phyloP scores from a whole-genome alignment of 1,284 basidiomycete genomes.

The Fomes fomentarius region DNA sequence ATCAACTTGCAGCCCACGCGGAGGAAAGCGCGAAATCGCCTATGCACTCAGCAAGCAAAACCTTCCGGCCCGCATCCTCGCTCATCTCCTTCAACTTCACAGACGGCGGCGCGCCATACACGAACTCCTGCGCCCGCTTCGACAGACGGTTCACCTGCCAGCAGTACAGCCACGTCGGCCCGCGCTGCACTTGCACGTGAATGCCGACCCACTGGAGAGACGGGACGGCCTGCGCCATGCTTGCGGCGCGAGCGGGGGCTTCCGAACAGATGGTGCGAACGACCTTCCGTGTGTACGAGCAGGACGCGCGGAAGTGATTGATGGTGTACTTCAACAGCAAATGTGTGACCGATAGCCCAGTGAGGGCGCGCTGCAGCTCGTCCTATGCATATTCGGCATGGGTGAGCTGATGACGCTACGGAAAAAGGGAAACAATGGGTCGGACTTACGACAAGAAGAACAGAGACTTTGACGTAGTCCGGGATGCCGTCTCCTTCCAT shows the following conservation, averaged over 20 bases:
- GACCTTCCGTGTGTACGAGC: conserved; percentile 5
- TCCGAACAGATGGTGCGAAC: conserved; percentile 3
- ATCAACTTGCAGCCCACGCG: neutral
- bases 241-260: neutral
- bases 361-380: conserved; percentile 3
- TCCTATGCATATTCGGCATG: neutral
- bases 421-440: neutral
- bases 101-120: neutral
- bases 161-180: conserved; percentile 4
- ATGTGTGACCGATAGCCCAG: neutral
- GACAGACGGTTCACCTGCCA: neutral
- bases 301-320: conserved; percentile 6
- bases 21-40: too few relatives aligned
- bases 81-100: conserved; percentile 4
- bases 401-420: neutral
- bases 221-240: neutral
- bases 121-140: neutral
- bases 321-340: conserved; percentile 2
- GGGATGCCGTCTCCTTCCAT: conserved; percentile 7
- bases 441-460: conserved; percentile 1
- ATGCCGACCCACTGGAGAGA: conserved; percentile 7
- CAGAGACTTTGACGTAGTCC: conserved; percentile 6
- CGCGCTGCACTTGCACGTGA: neutral
- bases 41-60: conserved; percentile 1
- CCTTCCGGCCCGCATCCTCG: conserved; percentile 4